Conservation (phyloP, 192 early-diverging fungal genomes). For the Spinellus fusiger region DNA sequence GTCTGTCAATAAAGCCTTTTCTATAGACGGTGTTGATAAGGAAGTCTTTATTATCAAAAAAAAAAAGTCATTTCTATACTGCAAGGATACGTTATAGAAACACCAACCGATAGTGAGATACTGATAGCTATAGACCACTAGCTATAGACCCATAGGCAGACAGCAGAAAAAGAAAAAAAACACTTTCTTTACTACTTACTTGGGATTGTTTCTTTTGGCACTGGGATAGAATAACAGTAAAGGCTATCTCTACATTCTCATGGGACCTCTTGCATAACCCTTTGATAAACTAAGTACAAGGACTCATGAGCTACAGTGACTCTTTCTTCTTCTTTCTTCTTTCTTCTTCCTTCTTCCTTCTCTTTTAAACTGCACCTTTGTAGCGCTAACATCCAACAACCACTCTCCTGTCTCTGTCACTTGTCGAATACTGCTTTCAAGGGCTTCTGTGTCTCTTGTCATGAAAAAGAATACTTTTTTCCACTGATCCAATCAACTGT, state of each 20-base stretch:
- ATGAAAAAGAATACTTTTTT: too few species aligned
- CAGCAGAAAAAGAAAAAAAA: not conserved
- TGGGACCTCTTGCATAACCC: conserved; percentile 39
- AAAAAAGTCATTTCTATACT: not conserved
- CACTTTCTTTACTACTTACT: conserved; percentile 20
- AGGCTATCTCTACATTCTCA: conserved; percentile 30
- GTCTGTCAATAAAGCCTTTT: not conserved
- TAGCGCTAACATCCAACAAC: conserved; percentile 13
- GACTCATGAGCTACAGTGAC: not conserved
- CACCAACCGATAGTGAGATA: too few species aligned
- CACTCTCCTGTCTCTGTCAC: conserved; percentile 32
- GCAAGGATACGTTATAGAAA: not conserved
- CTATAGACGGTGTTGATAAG: not conserved
- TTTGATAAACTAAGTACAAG: conserved; percentile 35
- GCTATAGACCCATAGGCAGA: not conserved
- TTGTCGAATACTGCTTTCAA: conserved; percentile 12
- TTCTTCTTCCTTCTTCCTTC: not conserved
- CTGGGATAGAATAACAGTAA: conserved; percentile 36
- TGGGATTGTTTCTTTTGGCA: conserved; percentile 46
- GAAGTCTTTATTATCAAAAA: not conserved
- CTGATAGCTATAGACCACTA: not conserved
- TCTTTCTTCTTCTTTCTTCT: not conserved
- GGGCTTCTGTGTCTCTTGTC: too few species aligned
- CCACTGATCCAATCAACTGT: too few species aligned
- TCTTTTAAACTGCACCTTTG: conserved; percentile 17